Evolutionary conservation across 805 yeast genomes (phyloP).

Genomic region (Ogataea trehaloabstinens): DNA sequence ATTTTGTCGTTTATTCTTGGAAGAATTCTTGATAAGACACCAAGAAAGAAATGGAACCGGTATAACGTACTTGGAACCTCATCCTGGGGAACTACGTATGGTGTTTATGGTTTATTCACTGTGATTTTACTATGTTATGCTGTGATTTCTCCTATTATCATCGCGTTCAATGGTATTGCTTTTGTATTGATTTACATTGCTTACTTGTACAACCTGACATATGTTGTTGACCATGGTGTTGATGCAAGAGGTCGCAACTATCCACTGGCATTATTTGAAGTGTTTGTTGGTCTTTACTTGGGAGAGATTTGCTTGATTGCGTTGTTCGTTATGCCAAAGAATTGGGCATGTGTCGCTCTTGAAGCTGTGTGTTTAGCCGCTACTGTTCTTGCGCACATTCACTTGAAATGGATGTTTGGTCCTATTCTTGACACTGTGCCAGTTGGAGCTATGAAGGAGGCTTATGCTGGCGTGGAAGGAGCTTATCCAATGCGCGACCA

Average conservation of each 20-base stretch:
- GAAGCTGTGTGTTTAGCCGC: constrained; percentile 59
- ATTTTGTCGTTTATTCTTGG: constrained; percentile 72
- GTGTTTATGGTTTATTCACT: constrained; percentile 70
- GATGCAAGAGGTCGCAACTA: constrained; percentile 75
- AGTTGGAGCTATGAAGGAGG: constrained; percentile 54
- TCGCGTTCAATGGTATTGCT: constrained; percentile 64
- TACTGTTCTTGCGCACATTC: constrained; percentile 60
- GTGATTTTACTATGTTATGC: constrained; percentile 75
- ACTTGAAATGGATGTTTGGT: constrained; percentile 55
- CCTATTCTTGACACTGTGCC: constrained; percentile 71
- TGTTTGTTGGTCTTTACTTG: constrained; percentile 68
- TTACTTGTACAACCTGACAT: constrained; percentile 58
- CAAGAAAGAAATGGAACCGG: constrained; percentile 89
- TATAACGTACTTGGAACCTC: constrained; percentile 61
- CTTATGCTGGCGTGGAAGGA: constrained; percentile 35
- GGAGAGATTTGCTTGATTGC: constrained; percentile 70
- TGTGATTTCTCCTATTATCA: constrained; percentile 70
- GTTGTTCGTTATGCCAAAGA: constrained; percentile 70
- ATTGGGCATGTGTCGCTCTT: constrained; percentile 75
- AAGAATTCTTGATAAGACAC: constrained; percentile 74
- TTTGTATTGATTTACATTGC: constrained; percentile 59
- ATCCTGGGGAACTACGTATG: constrained; percentile 81
- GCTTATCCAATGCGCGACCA: constrained; percentile 63
- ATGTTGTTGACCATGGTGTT: constrained; percentile 56
- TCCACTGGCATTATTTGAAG: constrained; percentile 68